Evolutionary conservation across 2,329 filamentous ascomycete genomes (phyloP), one percentile per base, ranked within the genome.

Genomic region (Hymenoscyphus albidus): DNA sequence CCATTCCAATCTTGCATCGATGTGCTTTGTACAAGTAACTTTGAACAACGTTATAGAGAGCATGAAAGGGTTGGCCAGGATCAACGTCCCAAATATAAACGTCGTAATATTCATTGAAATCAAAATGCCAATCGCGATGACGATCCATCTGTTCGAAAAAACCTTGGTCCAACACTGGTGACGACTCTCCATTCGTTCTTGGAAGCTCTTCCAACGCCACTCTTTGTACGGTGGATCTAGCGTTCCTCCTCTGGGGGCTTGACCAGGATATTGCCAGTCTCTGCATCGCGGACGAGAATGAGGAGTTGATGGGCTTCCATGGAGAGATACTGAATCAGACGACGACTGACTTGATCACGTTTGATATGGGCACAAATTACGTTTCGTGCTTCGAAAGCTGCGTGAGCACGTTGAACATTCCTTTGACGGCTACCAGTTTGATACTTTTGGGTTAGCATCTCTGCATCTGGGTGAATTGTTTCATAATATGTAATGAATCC

Each of bases 101-200:
- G 69, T 80, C 78, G 59, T 78, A 80, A 63, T 79, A 78, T 51
- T 80, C 77, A 12, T 77, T 74, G 66, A 80, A 80, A 3, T 75
- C 73, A 62, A 80, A 76, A 40, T 74, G 74, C 74, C 76, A 80
- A 22, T 75, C 69, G 32, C 77, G 69, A 9, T 68, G 63, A 14
- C 68, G 69, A 22, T 78, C 77, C 72, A 79, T 76, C n/a, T 75
- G 70, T 40, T 78, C 77, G 58, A 79, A 80, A 80, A 63, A 80
- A 78, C 5, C 71, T 65, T 1, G 74, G 71, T 0, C 75, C 76
- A 40, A 80, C 72, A 62, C 75, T 68, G 32, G 70, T 72, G 22
- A 75, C 57, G n/a, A 76, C 64, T 4, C 76, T 70, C 73, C 76
- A 80, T 22, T 76, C 74, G 61, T 77, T 77, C 61, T 74, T 76